phyloP scores from a whole-genome alignment of 305 asterid species.

The Rubia balearica region DNA sequence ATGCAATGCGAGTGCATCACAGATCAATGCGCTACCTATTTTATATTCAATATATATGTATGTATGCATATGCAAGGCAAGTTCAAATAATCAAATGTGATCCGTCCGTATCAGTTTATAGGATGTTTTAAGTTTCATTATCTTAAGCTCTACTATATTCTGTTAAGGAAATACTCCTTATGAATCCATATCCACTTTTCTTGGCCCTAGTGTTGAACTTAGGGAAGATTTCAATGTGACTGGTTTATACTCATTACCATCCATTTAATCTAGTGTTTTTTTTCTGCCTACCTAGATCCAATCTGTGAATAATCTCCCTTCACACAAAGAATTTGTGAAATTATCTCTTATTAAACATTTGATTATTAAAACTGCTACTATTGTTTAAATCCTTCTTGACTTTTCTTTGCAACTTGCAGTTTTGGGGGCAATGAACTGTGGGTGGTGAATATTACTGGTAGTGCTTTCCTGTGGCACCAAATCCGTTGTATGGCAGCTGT shows the following conservation, averaged over 20 bases:
- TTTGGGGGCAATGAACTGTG: slow-evolving; percentile 63
- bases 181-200: not conserved
- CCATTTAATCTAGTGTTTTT: not conserved
- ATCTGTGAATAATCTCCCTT: not conserved
- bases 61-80: no score
- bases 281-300: slow-evolving; percentile 1
- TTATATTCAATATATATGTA: no score
- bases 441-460: slow-evolving; percentile 74
- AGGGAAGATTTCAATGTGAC: not conserved
- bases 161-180: not conserved
- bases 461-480: slow-evolving; percentile 99
- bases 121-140: not conserved
- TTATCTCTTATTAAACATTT: not conserved
- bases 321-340: not conserved
- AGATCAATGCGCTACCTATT: no score
- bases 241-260: slow-evolving; percentile 4
- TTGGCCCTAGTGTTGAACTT: not conserved
- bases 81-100: no score
- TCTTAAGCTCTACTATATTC: not conserved
- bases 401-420: slow-evolving; percentile 32
- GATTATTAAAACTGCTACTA: not conserved
- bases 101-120: not conserved
- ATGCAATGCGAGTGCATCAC: no score
- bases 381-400: slow-evolving; percentile 2
- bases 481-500: slow-evolving; percentile 94